Percentiles rank a stretch among this genome's conserved stretches.
Conservation (phyloP, 2,329 filamentous ascomycete species). For the Fusarium udum region DNA sequence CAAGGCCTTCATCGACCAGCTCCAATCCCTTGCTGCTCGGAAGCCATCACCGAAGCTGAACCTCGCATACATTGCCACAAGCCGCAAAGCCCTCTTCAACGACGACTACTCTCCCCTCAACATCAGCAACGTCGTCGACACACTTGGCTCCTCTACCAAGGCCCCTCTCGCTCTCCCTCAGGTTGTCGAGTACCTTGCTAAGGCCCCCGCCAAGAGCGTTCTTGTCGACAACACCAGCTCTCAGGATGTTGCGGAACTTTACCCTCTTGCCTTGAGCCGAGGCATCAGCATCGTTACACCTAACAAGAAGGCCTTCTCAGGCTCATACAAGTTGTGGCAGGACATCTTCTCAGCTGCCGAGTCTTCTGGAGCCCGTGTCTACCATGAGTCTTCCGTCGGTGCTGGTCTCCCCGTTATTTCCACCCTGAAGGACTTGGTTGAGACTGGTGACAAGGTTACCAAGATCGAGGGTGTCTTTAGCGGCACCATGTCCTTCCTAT, state of each 20-base stretch:
- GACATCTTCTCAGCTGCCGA: conserved; percentile 82
- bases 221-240: conserved; percentile 97
- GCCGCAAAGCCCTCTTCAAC: conserved; percentile 82
- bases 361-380: conserved; percentile 79
- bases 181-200: conserved; percentile 79
- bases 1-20: conserved; percentile 87
- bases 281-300: conserved; percentile 94
- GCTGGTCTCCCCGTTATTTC: conserved; percentile 94
- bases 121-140: conserved; percentile 67
- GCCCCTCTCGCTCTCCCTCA: conserved; percentile 74
- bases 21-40: conserved; percentile 72
- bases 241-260: conserved; percentile 82
- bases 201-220: conserved; percentile 80
- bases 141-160: conserved; percentile 71
- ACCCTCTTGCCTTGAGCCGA: conserved; percentile 81
- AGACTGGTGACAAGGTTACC: conserved; percentile 89
- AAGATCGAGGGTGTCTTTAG: conserved; percentile 98
- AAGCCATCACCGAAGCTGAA: conserved; percentile 75
- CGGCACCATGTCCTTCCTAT: conserved; percentile 96
- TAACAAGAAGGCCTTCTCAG: conserved; percentile 98
- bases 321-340: conserved; percentile 82
- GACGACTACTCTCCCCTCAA: conserved; percentile 75
- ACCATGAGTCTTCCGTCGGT: conserved; percentile 94
- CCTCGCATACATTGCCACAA: conserved; percentile 86
- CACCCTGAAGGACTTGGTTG: conserved; percentile 91